A percentile compares a stretch with the other conserved stretches of the same genome.
phyloP scores from a whole-genome alignment of 1,284 basidiomycete genomes.

The Mycena sp. region DNA sequence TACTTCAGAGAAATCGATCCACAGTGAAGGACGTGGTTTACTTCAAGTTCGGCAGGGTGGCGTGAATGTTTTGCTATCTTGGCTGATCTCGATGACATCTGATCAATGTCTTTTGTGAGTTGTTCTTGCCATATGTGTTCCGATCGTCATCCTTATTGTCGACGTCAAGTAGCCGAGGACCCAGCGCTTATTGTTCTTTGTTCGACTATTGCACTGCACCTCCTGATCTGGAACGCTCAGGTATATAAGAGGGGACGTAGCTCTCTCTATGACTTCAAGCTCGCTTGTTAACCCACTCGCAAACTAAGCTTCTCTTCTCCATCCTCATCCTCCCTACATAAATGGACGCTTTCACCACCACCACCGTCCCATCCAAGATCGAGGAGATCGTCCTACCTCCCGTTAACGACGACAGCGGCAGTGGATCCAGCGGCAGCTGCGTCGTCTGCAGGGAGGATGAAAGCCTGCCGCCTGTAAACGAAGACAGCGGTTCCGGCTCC shows the following conservation, averaged over 20 bases:
- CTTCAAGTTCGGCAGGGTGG: too few relatives aligned
- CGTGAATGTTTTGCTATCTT: not conserved
- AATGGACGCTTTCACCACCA: constrained; percentile 25
- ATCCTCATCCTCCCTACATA: constrained; percentile 2
- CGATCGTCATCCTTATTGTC: constrained; percentile 23
- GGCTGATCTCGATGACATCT: not conserved
- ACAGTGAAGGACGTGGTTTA: too few relatives aligned
- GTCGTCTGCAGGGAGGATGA: constrained; percentile 17
- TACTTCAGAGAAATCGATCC: too few relatives aligned
- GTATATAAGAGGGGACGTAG: constrained; percentile 1
- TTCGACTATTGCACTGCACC: not conserved
- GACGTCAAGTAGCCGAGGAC: not conserved
- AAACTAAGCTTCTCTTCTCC: constrained; percentile 2
- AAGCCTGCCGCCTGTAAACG: constrained; percentile 20
- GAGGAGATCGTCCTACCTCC: constrained; percentile 23
- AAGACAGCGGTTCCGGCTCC: constrained; percentile 13
- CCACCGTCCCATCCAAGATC: constrained; percentile 3
- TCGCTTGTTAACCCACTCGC: not conserved
- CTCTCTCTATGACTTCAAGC: not conserved
- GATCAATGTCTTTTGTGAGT: constrained; percentile 8
- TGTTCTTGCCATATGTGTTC: constrained; percentile 3
- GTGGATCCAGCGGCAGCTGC: constrained; percentile 19
- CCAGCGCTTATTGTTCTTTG: constrained; percentile 10
- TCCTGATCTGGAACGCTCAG: not conserved
- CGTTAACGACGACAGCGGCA: constrained; percentile 21